Evolutionary conservation across 306 rosid species (phyloP).

Genomic region (Inga oerstediana): DNA sequence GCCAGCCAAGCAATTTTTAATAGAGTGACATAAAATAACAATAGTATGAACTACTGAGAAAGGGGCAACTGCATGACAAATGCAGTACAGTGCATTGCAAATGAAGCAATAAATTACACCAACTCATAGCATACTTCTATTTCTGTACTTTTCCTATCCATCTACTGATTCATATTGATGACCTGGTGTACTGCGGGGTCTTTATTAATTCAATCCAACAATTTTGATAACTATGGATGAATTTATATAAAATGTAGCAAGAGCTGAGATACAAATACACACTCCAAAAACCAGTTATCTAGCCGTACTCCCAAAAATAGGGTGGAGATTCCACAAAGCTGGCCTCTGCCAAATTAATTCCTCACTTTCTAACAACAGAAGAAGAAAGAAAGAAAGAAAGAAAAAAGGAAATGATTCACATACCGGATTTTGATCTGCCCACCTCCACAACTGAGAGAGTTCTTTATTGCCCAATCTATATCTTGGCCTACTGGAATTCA

Average conservation of each 20-base stretch:
- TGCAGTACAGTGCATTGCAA: neutral
- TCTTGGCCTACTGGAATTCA: slow-evolving; percentile 71
- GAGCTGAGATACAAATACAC: neutral
- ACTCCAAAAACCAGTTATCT: slow-evolving; percentile 26
- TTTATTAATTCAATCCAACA: neutral
- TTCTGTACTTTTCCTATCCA: neutral
- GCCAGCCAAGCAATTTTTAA: neutral
- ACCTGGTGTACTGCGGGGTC: neutral
- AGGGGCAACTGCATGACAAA: neutral
- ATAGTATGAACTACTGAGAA: neutral
- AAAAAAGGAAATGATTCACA: slow-evolving; percentile 25
- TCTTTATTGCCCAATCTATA: slow-evolving; percentile 98
- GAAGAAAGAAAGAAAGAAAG: neutral
- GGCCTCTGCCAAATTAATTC: slow-evolving; percentile 9
- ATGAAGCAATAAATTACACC: neutral
- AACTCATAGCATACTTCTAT: neutral
- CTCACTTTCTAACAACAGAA: neutral
- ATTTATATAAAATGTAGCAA: neutral
- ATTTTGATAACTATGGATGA: neutral
- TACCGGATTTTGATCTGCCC: slow-evolving; percentile 99
- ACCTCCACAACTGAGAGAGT: slow-evolving; percentile 95
- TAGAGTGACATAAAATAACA: neutral
- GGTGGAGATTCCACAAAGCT: slow-evolving; percentile 27
- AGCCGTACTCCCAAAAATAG: slow-evolving; percentile 13
- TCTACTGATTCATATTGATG: neutral